Base-by-base conservation (phyloP, 768 basidiomycete species). In the Lactifluus hygrophoroides region DNA sequence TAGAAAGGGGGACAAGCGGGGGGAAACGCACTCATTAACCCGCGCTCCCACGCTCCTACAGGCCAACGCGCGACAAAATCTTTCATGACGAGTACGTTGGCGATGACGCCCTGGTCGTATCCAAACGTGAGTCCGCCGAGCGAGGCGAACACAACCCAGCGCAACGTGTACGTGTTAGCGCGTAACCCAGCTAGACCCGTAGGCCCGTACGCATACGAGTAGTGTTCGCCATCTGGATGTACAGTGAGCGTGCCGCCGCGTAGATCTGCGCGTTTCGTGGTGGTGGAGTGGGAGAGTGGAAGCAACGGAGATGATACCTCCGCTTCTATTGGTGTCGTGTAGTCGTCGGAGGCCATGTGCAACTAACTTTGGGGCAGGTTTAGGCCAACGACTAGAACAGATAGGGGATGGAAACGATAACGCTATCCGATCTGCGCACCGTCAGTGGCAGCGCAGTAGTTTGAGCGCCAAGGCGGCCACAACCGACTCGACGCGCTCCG, bases 51-150 rank as follows among this genome's bases (percentile, higher is more conserved):
- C 0, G 88, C 78, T 5, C 83, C 81, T 2, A 88, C 71, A 5
- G 85, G 85, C 83, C 86, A 92, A 9, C 82, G 76, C 49, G 71
- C 63, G 27, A 80, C 63, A 64, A 92, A 92, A 64, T 89, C 85
- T 40, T 76, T 73, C 89, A 91, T 91, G 13, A 91, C 87, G 13
- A 92, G 76, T 14, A 92, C 83, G 68, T 91, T 92, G 3, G 90
- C 86, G 62, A 92, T 89, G 55, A 90, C 89, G 37, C 88, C 88
- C 66, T 90, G 88, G 65, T 90, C 88, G 66, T 90, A 90, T 9
- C 88, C 88, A 69, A 90, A 90, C 14, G 85, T 81, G 56, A 90
- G 67, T 0, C 88, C 88, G 1, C 88, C 88, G 64, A 90, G 80
- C 10, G 84, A 86, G 0, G 85, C 88, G 62, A 90, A 88, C 48